These are phyloP conservation scores for Neonectria sp. DNA, from an alignment of 2,329 filamentous ascomycete genomes.

Conservation along the genomic window DNA sequence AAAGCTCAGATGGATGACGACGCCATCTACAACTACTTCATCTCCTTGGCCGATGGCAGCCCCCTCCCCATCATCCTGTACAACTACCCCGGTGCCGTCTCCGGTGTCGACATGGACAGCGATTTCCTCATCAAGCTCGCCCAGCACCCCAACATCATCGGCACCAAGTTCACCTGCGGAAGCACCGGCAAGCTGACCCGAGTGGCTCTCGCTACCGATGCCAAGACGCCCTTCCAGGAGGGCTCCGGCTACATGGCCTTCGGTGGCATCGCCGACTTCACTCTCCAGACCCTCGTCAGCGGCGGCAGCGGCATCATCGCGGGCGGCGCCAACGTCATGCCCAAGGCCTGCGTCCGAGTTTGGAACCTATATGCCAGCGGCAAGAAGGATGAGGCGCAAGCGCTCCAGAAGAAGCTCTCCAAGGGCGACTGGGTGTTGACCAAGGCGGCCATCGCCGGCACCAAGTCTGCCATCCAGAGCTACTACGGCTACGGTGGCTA, in stretches of 20 bases:
- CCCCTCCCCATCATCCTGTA: slow-evolving; percentile 87
- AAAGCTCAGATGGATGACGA: slow-evolving; percentile 82
- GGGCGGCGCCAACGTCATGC: slow-evolving; percentile 88
- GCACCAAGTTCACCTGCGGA: slow-evolving; percentile 93
- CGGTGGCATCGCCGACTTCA: slow-evolving; percentile 91
- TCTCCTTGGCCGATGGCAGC: slow-evolving; percentile 80
- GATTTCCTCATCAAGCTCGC: slow-evolving; percentile 87
- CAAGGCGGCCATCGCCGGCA: slow-evolving; percentile 87
- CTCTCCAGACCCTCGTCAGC: slow-evolving; percentile 83
- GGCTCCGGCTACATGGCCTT: slow-evolving; percentile 86
- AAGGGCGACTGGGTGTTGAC: slow-evolving; percentile 88
- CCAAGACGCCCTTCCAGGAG: slow-evolving; percentile 74
- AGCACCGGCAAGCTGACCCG: slow-evolving; percentile 92
- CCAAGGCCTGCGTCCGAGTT: slow-evolving; percentile 83
- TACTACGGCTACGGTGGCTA: slow-evolving; percentile 88
- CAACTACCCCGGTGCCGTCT: slow-evolving; percentile 91
- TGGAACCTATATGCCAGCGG: slow-evolving; percentile 84
- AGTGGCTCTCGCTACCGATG: slow-evolving; percentile 80
- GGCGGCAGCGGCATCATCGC: slow-evolving; percentile 90
- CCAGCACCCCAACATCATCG: slow-evolving; percentile 86
- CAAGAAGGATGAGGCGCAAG: slow-evolving; percentile 81
- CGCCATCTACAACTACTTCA: slow-evolving; percentile 81
- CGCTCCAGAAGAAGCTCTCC: slow-evolving; percentile 82
- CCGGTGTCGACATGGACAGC: slow-evolving; percentile 91
- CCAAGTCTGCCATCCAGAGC: slow-evolving; percentile 84